These are phyloP conservation scores for Trichoderma atrobrunneum DNA, from an alignment of 2,329 filamentous ascomycete genomes.

Conservation along the genomic window DNA sequence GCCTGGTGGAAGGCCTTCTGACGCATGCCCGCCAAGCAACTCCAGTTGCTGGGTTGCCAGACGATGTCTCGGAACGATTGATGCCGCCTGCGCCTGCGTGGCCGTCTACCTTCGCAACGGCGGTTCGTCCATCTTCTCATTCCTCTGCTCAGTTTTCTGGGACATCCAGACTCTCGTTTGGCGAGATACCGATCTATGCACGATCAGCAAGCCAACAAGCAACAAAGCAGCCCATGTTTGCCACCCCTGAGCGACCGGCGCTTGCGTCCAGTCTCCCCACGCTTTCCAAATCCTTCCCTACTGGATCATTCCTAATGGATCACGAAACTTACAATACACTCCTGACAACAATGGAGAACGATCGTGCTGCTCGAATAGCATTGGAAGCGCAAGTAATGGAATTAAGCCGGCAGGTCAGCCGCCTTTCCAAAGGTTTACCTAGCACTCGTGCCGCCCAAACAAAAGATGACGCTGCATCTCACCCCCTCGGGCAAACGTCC, in stretches of 20 bases:
- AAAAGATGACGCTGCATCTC: constrained; percentile 34
- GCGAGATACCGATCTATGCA: constrained; percentile 45
- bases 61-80: constrained; percentile 28
- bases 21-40: constrained; percentile 48
- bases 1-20: constrained; percentile 52
- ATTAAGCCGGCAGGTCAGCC: constrained; percentile 49
- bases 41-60: constrained; percentile 38
- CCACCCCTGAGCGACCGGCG: constrained; percentile 34
- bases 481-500: constrained; percentile 39
- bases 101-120: constrained; percentile 14
- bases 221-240: background rate
- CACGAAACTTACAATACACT: constrained; percentile 46
- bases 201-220: constrained; percentile 25
- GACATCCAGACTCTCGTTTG: constrained; percentile 44
- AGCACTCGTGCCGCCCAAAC: constrained; percentile 20
- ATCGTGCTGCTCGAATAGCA: constrained; percentile 53
- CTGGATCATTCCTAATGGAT: constrained; percentile 39
- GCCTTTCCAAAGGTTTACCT: constrained; percentile 38
- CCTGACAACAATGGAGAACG: constrained; percentile 52
- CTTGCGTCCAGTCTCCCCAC: constrained; percentile 47
- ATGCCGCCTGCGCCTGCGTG: constrained; percentile 26
- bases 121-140: constrained; percentile 19
- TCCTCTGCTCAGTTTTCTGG: constrained; percentile 41
- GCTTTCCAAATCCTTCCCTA: constrained; percentile 33
- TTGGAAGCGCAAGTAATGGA: constrained; percentile 57